Conservation (phyloP, 176 grass and related monocot genomes). For the Typha latifolia region DNA sequence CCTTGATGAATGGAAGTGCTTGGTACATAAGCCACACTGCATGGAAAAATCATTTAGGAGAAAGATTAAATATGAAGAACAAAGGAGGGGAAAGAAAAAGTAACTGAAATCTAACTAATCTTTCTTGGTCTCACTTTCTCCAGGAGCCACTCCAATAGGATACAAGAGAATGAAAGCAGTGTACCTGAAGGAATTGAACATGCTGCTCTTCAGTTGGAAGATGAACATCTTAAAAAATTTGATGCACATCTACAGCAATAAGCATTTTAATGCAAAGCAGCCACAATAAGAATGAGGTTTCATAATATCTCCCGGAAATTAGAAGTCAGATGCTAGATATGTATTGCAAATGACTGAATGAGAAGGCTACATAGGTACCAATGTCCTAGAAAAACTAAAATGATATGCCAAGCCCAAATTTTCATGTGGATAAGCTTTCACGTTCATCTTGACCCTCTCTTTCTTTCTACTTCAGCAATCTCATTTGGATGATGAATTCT, state of each 20-base stretch:
- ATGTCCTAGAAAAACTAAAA: background rate
- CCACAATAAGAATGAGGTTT: background rate
- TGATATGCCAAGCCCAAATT: too few species aligned
- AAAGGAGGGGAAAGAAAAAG: background rate
- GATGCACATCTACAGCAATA: background rate
- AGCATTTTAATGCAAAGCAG: background rate
- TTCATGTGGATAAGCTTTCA: too few species aligned
- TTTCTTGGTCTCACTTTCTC: slow-evolving; percentile 66
- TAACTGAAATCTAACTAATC: background rate
- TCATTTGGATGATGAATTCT: too few species aligned
- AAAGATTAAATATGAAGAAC: slow-evolving; percentile 9
- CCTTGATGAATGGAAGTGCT: slow-evolving; percentile 75
- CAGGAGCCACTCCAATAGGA: slow-evolving; percentile 76
- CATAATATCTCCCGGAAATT: background rate
- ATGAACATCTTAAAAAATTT: background rate
- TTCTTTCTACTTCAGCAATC: too few species aligned
- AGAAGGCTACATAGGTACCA: background rate
- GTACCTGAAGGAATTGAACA: slow-evolving; percentile 37
- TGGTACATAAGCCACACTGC: slow-evolving; percentile 87
- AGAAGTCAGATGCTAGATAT: background rate
- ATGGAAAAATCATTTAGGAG: background rate
- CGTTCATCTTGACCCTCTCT: too few species aligned
- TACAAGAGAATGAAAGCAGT: slow-evolving; percentile 91
- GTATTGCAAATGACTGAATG: too few species aligned
- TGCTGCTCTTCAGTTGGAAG: too few species aligned